Evolutionary conservation across 2,329 filamentous ascomycete genomes (phyloP).

Genomic region (Myotisia sp.): DNA sequence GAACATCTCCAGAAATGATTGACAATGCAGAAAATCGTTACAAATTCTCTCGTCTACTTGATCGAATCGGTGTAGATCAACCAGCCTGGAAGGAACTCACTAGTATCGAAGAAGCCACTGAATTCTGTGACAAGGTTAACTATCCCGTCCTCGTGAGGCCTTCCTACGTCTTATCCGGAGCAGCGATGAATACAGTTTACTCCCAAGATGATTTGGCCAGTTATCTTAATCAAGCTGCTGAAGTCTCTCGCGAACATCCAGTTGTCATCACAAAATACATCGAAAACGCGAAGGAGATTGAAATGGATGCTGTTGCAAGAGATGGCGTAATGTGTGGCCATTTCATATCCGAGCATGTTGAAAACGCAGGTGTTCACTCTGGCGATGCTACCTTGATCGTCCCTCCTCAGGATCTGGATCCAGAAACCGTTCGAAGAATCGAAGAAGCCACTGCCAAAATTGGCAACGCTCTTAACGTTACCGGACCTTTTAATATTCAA

Average conservation of each 20-base stretch:
- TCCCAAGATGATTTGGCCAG: conserved; percentile 80
- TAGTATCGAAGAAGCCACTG: conserved; percentile 76
- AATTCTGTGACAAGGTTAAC: conserved; percentile 74
- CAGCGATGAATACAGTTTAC: conserved; percentile 98
- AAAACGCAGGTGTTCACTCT: conserved; percentile 96
- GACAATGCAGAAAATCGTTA: conserved; percentile 94
- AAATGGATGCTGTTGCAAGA: conserved; percentile 95
- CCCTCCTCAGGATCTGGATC: conserved; percentile 82
- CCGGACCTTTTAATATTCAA: conserved; percentile 95
- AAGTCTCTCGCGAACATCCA: conserved; percentile 87
- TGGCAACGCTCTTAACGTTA: conserved; percentile 82
- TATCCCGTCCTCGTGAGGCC: conserved; percentile 93
- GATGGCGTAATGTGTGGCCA: conserved; percentile 84
- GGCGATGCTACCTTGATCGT: conserved; percentile 92
- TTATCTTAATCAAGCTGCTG: conserved; percentile 78
- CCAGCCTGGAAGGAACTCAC: conserved; percentile 97
- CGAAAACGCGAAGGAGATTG: conserved; percentile 97
- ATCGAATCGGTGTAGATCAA: conserved; percentile 87
- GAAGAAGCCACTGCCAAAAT: conserved; percentile 95
- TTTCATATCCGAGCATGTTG: conserved; percentile 96
- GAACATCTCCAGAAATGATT: conserved; percentile 97
- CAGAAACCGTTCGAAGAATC: conserved; percentile 77
- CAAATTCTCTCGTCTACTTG: conserved; percentile 97
- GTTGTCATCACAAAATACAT: conserved; percentile 99
- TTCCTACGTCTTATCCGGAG: conserved; percentile 91